phyloP scores from a whole-genome alignment of 2,329 filamentous ascomycete species.

The Hymenoscyphus fraxineus region DNA sequence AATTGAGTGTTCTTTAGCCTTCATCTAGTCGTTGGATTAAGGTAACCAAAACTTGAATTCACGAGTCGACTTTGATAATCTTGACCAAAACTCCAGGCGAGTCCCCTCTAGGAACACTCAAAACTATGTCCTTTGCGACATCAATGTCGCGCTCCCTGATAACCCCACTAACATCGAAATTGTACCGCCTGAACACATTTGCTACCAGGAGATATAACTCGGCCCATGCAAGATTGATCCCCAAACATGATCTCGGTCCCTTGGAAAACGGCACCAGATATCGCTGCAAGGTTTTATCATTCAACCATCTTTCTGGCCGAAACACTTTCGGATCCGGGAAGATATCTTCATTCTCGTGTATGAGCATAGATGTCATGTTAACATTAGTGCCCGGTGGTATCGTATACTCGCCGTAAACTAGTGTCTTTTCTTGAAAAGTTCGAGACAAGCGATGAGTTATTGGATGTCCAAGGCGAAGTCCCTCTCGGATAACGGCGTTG shows the following conservation, averaged over 20 bases:
- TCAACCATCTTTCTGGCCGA: conserved; percentile 40
- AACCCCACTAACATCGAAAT: not conserved
- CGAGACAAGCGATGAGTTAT: conserved; percentile 30
- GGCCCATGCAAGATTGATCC: conserved; percentile 24
- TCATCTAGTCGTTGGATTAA: not conserved
- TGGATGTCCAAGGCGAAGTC: conserved; percentile 24
- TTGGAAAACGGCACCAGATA: conserved; percentile 41
- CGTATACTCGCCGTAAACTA: conserved; percentile 16
- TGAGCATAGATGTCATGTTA: conserved; percentile 37
- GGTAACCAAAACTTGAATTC: not conserved
- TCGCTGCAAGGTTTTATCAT: conserved; percentile 29
- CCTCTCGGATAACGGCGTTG: not conserved
- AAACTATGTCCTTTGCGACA: not conserved
- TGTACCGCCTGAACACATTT: conserved; percentile 1
- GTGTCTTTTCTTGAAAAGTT: conserved; percentile 23
- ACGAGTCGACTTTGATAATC: not conserved
- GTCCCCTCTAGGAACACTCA: not conserved
- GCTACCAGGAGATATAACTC: conserved; percentile 5
- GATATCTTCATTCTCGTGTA: conserved; percentile 39
- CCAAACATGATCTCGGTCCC: conserved; percentile 41
- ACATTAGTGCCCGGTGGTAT: conserved; percentile 35
- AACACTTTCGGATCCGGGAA: conserved; percentile 39
- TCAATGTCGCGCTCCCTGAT: not conserved
- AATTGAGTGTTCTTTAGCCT: not conserved
- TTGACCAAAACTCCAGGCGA: not conserved